Base-by-base conservation (phyloP, 2,329 filamentous ascomycete genomes). In the Beauveria asiatica region DNA sequence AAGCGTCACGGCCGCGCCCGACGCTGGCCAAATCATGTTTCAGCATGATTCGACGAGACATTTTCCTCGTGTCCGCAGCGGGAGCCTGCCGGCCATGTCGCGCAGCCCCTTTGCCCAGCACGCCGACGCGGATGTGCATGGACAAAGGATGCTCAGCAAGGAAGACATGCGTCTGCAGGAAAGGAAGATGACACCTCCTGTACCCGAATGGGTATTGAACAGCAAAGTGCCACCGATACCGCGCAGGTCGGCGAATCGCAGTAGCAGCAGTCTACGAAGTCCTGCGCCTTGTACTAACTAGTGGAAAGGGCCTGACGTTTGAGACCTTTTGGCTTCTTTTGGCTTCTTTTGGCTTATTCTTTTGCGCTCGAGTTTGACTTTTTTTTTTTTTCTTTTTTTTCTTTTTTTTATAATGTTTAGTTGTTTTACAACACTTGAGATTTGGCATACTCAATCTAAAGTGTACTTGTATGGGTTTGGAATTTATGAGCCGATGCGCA, bases 1-100 rank as follows among this genome's bases (percentile, higher is more conserved):
- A 0, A 79, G 86, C 17, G 86, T 92, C 53, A 77, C 84, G 11
- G 89, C 88, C 0, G 85, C 88, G 3, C 88, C 88, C 0, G 81
- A 85, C 45, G 85, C 85, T 3, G 88, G 84, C 4, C 82, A 86
- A 64, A 74, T 87, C 19, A 82, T 91, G 48, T 76, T 79, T 9
- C 79, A 83, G 57, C 77, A 75, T 30, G 69, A 75, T 19, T 82
- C 80, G 67, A 75, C 81, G 51, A 75, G 78, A 50, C 80, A 78
- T 4, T 71, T 84, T 7, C 75, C 69, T 25, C 77, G 82, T 42
- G 79, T 83, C 71, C 79, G 83, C 19, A 84, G 82, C 65, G 80
- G 78, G 49, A 85, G 81, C 67, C 67, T 83, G 19, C 77, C 80
- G 0, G 72, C 74, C 42, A 54, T 60, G 57, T 54, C 50, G 16